Conservation (phyloP, 2,329 filamentous ascomycete genomes). For the Claviceps digitariae region DNA sequence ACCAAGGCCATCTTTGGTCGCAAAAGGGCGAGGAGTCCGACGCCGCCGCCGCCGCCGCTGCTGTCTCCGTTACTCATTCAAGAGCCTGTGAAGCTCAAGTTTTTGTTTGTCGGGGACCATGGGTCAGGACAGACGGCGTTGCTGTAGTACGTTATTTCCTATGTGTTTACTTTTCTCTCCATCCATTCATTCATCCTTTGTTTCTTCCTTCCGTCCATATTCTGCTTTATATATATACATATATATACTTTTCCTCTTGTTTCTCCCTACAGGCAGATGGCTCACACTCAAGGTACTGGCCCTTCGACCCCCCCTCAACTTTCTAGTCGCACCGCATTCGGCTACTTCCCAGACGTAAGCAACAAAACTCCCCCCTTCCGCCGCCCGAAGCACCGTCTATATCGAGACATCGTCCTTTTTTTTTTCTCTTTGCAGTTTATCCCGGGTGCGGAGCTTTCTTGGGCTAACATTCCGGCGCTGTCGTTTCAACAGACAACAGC, state of each 20-base stretch:
- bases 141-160: conserved; percentile 18
- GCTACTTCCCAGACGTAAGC: conserved; percentile 24
- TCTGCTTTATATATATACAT: too few species aligned
- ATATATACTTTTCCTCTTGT: too few species aligned
- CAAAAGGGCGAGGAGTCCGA: conserved; percentile 11
- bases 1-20: background rate
- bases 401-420: too few species aligned
- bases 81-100: conserved; percentile 15
- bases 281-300: too few species aligned
- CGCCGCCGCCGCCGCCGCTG: background rate
- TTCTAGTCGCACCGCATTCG: conserved; percentile 22
- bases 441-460: too few species aligned
- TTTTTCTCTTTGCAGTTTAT: too few species aligned
- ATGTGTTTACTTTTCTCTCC: background rate
- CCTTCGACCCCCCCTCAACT: too few species aligned
- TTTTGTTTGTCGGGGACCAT: conserved; percentile 23
- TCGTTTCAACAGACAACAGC: conserved; percentile 14
- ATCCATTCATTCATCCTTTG: too few species aligned
- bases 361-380: background rate
- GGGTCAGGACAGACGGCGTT: conserved; percentile 23
- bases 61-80: background rate
- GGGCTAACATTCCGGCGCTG: background rate
- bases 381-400: too few species aligned
- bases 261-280: too few species aligned
- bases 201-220: background rate